Base-by-base conservation (phyloP, 2,329 filamentous ascomycete species). In the Claviceps africana region DNA sequence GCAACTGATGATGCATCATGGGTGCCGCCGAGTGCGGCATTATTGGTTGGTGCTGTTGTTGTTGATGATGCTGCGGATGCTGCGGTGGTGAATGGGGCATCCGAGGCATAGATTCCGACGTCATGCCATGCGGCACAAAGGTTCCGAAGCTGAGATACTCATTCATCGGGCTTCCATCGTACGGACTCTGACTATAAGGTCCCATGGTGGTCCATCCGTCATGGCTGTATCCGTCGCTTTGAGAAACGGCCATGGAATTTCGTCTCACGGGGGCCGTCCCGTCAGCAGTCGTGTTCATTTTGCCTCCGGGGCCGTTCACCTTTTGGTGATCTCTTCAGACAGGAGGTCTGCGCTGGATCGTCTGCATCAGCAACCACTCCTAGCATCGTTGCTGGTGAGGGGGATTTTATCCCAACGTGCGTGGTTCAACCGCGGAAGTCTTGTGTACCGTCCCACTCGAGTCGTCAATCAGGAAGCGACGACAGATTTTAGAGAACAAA, bases 141-240 rank as follows among this genome's bases (percentile, higher is more conserved):
- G 57, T 52, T 21, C 73, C 61, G 56, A 71, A 82, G 58, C 72
- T 75, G 54, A 75, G 72, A 62, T 86, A 88, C 59, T 86, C 84
- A 42, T 81, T 74, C 68, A 88, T 79, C 25, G 83, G 63, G 31
- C 66, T 80, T 53, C 65, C 59, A 50, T 59, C 62, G 53, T 70
- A 70, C 1, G 67, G 64, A 40, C 83, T 85, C 56, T 83, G 79
- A 58, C 82, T 81, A 61, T 87, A 86, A 15, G 81, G 66, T 56
- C 69, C 73, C 61, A 82, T 75, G 60, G 75, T 74, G 47, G 71
- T 71, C 80, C 79, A 81, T 61, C 67, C 69, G 55, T 77, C 72
- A 62, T 66, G 70, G 54, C 66, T 54, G 51, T 66, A 67, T 42
- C 59, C 60, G 50, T 60, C 59, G 55, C 58, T 62, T 48, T 62